Conservation (phyloP, 2,329 filamentous ascomycete species). For the Monilinia polystroma region DNA sequence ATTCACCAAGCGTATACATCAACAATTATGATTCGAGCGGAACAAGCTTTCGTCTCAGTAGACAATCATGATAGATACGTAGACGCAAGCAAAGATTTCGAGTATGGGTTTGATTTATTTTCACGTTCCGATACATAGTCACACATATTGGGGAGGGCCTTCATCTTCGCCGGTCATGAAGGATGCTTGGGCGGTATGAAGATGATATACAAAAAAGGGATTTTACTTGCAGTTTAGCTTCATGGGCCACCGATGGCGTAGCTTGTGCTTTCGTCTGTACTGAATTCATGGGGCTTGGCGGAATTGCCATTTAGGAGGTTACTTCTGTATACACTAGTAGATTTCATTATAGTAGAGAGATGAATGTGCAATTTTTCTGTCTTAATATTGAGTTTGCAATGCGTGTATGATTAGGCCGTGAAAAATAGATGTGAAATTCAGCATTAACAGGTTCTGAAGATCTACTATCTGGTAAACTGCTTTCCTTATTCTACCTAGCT, state of each 20-base stretch:
- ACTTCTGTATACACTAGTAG: background rate
- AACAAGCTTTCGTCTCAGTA: background rate
- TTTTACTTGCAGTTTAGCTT: background rate
- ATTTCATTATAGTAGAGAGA: background rate
- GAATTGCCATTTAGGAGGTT: background rate
- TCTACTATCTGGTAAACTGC: no score
- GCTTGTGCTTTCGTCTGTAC: conserved; percentile 6
- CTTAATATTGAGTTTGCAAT: background rate
- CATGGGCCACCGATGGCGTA: background rate
- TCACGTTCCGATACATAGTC: background rate
- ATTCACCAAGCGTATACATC: background rate
- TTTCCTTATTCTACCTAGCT: no score
- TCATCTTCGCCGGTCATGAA: background rate
- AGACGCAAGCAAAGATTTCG: background rate
- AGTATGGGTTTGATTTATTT: background rate
- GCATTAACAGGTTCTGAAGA: no score
- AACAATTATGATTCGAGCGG: background rate
- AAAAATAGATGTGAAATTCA: background rate
- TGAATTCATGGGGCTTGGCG: background rate
- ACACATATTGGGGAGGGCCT: background rate
- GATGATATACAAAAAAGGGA: conserved; percentile 4
- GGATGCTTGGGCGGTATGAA: background rate
- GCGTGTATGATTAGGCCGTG: background rate
- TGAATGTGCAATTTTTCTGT: background rate
- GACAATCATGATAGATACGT: background rate